phyloP scores from a whole-genome alignment of 495 filamentous ascomycete genomes.

The Coniosporium apollinis region DNA sequence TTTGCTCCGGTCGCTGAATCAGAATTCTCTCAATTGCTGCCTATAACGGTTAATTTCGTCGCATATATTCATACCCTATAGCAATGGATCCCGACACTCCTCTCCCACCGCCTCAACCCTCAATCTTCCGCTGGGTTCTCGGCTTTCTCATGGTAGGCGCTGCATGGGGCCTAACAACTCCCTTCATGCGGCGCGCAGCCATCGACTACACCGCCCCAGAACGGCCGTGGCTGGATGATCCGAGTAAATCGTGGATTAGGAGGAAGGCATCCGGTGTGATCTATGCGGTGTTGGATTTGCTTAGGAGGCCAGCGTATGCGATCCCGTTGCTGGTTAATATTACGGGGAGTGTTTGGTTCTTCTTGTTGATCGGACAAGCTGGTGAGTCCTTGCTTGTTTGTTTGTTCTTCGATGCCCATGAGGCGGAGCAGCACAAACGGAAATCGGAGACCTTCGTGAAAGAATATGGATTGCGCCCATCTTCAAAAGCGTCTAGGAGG shows the following conservation, averaged over 20 bases:
- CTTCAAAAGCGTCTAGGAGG: neutral
- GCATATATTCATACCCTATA: too few species aligned
- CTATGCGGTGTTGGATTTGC: constrained; percentile 61
- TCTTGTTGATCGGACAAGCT: constrained; percentile 80
- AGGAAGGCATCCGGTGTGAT: constrained; percentile 37
- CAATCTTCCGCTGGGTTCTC: constrained; percentile 60
- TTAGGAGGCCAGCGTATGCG: constrained; percentile 68
- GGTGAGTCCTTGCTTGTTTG: constrained; percentile 36
- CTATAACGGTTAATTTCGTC: too few species aligned
- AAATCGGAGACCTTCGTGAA: neutral
- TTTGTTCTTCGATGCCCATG: constrained; percentile 2
- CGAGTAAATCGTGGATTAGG: constrained; percentile 33
- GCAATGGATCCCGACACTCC: constrained; percentile 8
- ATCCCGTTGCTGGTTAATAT: constrained; percentile 76
- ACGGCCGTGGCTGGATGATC: constrained; percentile 33
- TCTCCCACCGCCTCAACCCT: constrained; percentile 26
- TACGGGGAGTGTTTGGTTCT: constrained; percentile 96
- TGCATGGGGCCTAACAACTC: constrained; percentile 67
- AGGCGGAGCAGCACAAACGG: too few species aligned
- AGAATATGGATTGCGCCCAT: neutral
- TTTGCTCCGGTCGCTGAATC: neutral
- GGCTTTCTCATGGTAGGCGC: constrained; percentile 84
- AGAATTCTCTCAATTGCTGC: neutral
- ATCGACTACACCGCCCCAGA: constrained; percentile 29
- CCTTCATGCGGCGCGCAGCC: constrained; percentile 57